Evolutionary conservation across 2,329 filamentous ascomycete species (phyloP), one percentile per base, ranked within the genome.

Genomic region (Paecilomyces formosus): DNA sequence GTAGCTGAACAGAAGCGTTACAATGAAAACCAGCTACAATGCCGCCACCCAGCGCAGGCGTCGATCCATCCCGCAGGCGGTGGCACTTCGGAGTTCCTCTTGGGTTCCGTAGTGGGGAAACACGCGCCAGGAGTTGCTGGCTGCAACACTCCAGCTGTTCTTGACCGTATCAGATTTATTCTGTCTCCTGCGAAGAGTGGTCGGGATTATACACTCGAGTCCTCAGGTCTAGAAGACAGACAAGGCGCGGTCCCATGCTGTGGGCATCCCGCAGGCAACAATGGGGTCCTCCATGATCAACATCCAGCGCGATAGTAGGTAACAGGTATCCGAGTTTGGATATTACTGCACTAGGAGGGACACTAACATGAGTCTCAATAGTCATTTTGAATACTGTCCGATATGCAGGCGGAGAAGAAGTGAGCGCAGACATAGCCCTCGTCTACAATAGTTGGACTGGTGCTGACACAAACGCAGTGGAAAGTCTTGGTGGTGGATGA

Each of bases 401-500:
- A 70, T 82, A 85, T 71, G 89, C 92, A 63, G 93, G 89, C 59
- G 85, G 84, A 73, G 88, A 88, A 78, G 90, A 96, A 74, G 90
- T 94, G 81, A 62, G 70, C 69, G 7, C n/a, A 18, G 15, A 18
- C 67, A 70, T 60, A 59, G 62, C 57, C 63, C 60, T 61, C 63
- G n/a, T 67, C 62, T 59, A 9, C 39, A 45, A 45, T 62, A 59
- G 64, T 63, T 60, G 63, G 33, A 64, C 67, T 57, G 65, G 67
- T 55, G 66, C 67, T 68, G 63, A 73, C 64, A 55, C 59, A 60
- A 62, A 24, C 56, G 54, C 65, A 97, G 92, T 99, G 94, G 94
- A 99, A 97, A 84, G 90, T 97, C 65, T 80, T 99, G 66, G 88
- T 99, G 56, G 81, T 97, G 68, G 94, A 99, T 77, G 87, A 90